Conservation (phyloP, 192 early-diverging fungal species). For the Linderina pennispora region DNA sequence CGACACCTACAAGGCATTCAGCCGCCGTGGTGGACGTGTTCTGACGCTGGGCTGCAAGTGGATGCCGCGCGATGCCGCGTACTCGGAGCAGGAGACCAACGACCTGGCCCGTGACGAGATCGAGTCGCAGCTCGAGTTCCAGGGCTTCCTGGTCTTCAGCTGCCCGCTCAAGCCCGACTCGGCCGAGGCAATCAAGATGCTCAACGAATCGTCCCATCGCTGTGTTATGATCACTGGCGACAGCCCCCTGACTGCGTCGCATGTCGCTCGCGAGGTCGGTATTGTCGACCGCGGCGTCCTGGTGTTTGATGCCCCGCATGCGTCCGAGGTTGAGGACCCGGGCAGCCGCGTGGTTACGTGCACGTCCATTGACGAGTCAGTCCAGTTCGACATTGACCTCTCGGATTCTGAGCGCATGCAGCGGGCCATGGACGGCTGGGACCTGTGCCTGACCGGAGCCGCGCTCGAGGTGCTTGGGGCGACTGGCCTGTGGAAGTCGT, state of each 20-base stretch:
- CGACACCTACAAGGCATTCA: constrained; percentile 91
- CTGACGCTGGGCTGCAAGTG: constrained; percentile 90
- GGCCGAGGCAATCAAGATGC: constrained; percentile 72
- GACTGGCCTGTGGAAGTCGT: constrained; percentile 49
- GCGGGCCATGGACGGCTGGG: constrained; percentile 64
- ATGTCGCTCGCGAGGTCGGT: constrained; percentile 89
- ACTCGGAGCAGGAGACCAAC: constrained; percentile 55
- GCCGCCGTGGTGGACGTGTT: constrained; percentile 89
- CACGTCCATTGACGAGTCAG: constrained; percentile 80
- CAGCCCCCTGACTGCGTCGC: constrained; percentile 94
- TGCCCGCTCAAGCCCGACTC: constrained; percentile 98
- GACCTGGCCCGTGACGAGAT: constrained; percentile 74
- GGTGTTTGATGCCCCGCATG: constrained; percentile 60
- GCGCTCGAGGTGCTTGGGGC: constrained; percentile 66
- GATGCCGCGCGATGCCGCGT: constrained; percentile 31
- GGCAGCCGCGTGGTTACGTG: constrained; percentile 52
- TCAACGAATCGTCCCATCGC: constrained; percentile 94
- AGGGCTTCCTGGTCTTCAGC: constrained; percentile 93
- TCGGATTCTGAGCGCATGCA: constrained; percentile 49
- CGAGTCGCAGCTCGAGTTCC: constrained; percentile 81
- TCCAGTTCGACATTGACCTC: constrained; percentile 57
- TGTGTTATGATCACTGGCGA: constrained; percentile 99
- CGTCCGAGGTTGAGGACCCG: not conserved
- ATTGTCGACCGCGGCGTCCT: constrained; percentile 86
- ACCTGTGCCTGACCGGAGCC: constrained; percentile 93